These are phyloP conservation scores for Microstroma glucosiphilum DNA, from an alignment of 1,284 basidiomycete genomes.

Conservation along the genomic window DNA sequence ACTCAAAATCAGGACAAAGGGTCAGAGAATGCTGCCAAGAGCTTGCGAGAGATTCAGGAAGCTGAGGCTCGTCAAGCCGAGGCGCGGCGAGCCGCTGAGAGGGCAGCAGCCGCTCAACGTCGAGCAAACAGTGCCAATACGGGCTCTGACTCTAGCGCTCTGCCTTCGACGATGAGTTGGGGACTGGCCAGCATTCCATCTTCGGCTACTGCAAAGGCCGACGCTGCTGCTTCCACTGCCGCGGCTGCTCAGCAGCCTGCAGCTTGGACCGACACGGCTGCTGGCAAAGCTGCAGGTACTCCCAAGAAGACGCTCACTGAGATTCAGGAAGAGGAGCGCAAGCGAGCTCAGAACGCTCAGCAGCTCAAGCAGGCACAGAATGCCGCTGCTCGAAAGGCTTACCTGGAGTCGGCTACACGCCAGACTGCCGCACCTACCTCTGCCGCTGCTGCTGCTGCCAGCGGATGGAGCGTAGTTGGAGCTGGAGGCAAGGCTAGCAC, in stretches of 20 bases:
- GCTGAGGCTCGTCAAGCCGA: constrained; percentile 77
- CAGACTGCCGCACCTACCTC: not conserved
- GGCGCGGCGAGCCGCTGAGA: constrained; percentile 55
- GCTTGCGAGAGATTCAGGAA: constrained; percentile 90
- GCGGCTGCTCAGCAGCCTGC: constrained; percentile 51
- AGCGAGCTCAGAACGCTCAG: constrained; percentile 31
- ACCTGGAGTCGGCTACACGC: constrained; percentile 69
- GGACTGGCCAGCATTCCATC: constrained; percentile 51
- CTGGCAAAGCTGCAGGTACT: constrained; percentile 17
- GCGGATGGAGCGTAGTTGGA: constrained; percentile 79
- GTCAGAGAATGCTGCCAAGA: constrained; percentile 46
- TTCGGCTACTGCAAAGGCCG: constrained; percentile 59
- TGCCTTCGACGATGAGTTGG: constrained; percentile 52
- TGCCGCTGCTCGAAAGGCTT: constrained; percentile 57
- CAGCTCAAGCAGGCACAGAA: constrained; percentile 62
- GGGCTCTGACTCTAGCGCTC: constrained; percentile 13
- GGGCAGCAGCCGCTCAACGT: constrained; percentile 51
- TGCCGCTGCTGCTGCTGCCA: constrained; percentile 34
- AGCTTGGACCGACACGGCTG: constrained; percentile 22
- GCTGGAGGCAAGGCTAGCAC: constrained; percentile 62
- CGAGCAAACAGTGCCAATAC: constrained; percentile 34
- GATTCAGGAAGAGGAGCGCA: constrained; percentile 93
- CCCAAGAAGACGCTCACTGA: constrained; percentile 94
- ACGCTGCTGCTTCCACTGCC: constrained; percentile 60
- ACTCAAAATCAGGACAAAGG: constrained; percentile 19